Conservation (phyloP, 1,284 basidiomycete genomes). For the Microbotryomycetes sp. region DNA sequence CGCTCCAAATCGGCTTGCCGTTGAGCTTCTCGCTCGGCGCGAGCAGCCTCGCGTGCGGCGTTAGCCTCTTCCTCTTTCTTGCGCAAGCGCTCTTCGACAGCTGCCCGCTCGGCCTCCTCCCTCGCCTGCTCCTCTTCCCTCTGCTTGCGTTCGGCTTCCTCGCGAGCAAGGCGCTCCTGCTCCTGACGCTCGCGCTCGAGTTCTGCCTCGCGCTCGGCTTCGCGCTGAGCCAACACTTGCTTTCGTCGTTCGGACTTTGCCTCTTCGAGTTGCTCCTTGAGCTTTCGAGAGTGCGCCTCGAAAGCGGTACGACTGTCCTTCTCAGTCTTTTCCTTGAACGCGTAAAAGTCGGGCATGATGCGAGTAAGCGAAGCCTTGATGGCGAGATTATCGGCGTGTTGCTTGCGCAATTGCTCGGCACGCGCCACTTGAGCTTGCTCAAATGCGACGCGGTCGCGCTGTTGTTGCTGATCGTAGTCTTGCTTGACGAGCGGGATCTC, state of each 20-base stretch:
- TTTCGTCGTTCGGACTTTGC: conserved; percentile 26
- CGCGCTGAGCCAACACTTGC: conserved; percentile 44
- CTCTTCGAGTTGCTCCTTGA: conserved; percentile 27
- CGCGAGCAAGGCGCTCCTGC: conserved; percentile 10
- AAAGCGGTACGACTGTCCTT: conserved; percentile 74
- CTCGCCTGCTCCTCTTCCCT: conserved; percentile 39
- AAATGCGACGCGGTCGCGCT: conserved; percentile 63
- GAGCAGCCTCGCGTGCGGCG: conserved; percentile 54
- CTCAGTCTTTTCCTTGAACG: conserved; percentile 64
- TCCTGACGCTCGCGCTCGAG: conserved; percentile 14
- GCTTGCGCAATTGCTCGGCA: conserved; percentile 54
- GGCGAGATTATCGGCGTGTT: conserved; percentile 63
- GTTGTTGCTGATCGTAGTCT: conserved; percentile 84
- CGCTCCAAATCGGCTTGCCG: conserved; percentile 58
- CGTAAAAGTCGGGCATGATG: conserved; percentile 67
- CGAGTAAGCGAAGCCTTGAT: conserved; percentile 69
- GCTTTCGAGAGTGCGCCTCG: conserved; percentile 40
- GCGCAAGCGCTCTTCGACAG: conserved; percentile 50
- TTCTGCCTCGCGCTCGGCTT: conserved; percentile 17
- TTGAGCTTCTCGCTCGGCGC: conserved; percentile 49
- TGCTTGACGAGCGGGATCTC: conserved; percentile 77
- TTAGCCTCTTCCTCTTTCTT: conserved; percentile 48
- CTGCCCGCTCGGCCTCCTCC: conserved; percentile 54
- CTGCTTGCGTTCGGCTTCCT: conserved; percentile 18
- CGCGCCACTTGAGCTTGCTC: conserved; percentile 58